phyloP scores from a whole-genome alignment of 208 protist genomes.

The Crithidia sp. region DNA sequence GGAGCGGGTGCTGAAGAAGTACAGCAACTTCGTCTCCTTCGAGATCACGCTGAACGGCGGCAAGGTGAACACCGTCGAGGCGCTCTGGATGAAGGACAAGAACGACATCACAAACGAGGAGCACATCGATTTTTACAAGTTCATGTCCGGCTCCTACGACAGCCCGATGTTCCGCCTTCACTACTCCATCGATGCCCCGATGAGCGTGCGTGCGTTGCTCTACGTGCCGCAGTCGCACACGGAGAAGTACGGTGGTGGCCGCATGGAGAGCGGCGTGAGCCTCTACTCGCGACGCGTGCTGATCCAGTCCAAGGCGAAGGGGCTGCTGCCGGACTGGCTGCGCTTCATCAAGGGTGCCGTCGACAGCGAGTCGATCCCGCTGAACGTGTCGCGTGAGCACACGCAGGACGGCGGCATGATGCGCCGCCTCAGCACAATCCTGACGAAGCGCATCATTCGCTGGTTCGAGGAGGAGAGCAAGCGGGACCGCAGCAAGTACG shows the following conservation, averaged over 20 bases:
- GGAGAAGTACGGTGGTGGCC: constrained; percentile 97
- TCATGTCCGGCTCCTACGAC: constrained; percentile 94
- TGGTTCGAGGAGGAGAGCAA: constrained; percentile 93
- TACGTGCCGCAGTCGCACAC: constrained; percentile 96
- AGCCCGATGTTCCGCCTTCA: constrained; percentile 94
- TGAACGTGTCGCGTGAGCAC: constrained; percentile 98
- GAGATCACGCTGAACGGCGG: constrained; percentile 95
- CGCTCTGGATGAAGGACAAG: constrained; percentile 97
- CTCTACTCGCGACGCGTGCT: constrained; percentile 96
- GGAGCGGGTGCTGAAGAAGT: constrained; percentile 96
- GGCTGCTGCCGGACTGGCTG: constrained; percentile 97
- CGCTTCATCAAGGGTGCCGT: constrained; percentile 97
- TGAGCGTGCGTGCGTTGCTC: constrained; percentile 94
- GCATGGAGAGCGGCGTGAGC: constrained; percentile 94
- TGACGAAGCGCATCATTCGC: constrained; percentile 93
- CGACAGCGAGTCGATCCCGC: constrained; percentile 97
- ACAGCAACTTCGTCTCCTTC: constrained; percentile 97
- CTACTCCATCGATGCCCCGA: constrained; percentile 96
- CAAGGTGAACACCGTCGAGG: constrained; percentile 95
- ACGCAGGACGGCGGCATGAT: constrained; percentile 97
- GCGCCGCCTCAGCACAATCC: constrained; percentile 89
- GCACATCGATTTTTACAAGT: constrained; percentile 98
- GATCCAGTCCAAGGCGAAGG: constrained; percentile 95
- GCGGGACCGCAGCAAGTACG: constrained; percentile 91
- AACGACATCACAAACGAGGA: constrained; percentile 93